These are phyloP conservation scores for Trametes pubescens DNA, from an alignment of 1,284 basidiomycete species.

Conservation along the genomic window DNA sequence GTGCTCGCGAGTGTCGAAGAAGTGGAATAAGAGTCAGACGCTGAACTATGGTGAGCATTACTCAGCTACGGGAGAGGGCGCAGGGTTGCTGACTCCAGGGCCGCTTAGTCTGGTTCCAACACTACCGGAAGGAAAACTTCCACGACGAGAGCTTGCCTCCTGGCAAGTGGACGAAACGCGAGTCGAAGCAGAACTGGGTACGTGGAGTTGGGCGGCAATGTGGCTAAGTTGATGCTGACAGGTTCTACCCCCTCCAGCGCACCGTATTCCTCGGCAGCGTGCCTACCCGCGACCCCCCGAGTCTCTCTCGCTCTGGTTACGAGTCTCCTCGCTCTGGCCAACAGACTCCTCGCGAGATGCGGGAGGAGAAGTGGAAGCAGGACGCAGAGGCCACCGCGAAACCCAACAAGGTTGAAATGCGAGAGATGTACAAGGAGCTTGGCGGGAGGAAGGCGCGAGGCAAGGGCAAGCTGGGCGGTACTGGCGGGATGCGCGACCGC, in stretches of 20 bases:
- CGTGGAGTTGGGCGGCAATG: conserved; percentile 30
- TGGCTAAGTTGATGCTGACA: not conserved
- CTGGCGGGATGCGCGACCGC: conserved; percentile 65
- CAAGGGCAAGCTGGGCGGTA: conserved; percentile 71
- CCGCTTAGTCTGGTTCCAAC: conserved; percentile 86
- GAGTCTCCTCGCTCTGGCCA: conserved; percentile 68
- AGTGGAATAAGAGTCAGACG: conserved; percentile 89
- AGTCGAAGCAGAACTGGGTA: conserved; percentile 88
- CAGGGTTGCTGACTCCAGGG: conserved; percentile 2
- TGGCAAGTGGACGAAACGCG: conserved; percentile 86
- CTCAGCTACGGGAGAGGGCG: not conserved
- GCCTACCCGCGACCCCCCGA: conserved; percentile 53
- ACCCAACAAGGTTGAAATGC: conserved; percentile 83
- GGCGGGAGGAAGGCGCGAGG: conserved; percentile 78
- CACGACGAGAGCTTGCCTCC: conserved; percentile 77
- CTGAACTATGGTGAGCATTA: conserved; percentile 82
- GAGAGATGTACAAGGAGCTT: conserved; percentile 89
- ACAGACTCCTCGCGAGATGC: conserved; percentile 79
- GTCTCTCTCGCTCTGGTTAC: conserved; percentile 53
- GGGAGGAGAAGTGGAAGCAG: conserved; percentile 75
- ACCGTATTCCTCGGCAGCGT: conserved; percentile 60
- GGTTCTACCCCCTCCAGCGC: conserved; percentile 50
- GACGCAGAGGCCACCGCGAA: conserved; percentile 59
- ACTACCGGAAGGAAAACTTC: conserved; percentile 82
- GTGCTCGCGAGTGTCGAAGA: conserved; percentile 82